Evolutionary conservation across 2,329 filamentous ascomycete genomes (phyloP).

Genomic region (Penicillium sp.): DNA sequence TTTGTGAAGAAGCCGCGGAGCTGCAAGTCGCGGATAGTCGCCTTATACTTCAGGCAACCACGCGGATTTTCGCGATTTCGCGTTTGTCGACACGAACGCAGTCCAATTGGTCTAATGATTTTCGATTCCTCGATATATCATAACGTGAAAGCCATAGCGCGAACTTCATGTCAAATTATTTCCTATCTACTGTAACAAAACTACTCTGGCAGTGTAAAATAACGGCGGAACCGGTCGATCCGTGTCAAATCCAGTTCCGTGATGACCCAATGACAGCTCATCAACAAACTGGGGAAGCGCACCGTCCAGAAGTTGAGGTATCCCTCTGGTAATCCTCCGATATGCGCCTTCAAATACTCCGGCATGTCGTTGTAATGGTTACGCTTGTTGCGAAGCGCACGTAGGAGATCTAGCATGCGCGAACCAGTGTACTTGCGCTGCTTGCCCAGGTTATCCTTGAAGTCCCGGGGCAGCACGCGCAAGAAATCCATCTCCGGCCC

Average conservation of each 20-base stretch:
- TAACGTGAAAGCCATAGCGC: no score
- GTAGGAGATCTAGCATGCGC: conserved; percentile 77
- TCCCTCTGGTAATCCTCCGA: conserved; percentile 73
- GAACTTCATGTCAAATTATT: not conserved
- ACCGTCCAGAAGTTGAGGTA: conserved; percentile 83
- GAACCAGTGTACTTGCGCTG: conserved; percentile 91
- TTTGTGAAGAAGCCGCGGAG: not conserved
- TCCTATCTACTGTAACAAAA: not conserved
- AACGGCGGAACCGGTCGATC: conserved; percentile 43
- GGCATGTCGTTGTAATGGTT: conserved; percentile 98
- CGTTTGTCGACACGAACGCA: no score
- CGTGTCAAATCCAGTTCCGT: conserved; percentile 59
- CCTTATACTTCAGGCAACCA: conserved; percentile 24
- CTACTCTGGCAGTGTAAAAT: conserved; percentile 40
- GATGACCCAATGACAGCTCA: conserved; percentile 75
- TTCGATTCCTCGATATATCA: no score
- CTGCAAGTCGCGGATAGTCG: not conserved
- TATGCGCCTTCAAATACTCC: conserved; percentile 68
- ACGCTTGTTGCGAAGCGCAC: conserved; percentile 90
- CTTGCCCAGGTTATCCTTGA: conserved; percentile 86
- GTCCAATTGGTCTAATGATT: no score
- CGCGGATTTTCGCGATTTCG: not conserved
- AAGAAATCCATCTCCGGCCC: conserved; percentile 72
- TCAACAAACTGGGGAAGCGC: conserved; percentile 73
- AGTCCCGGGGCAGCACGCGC: conserved; percentile 69